Percentiles rank a stretch among this genome's conserved stretches.
These are phyloP conservation scores for Colletotrichum sp. DNA, from an alignment of 2,329 filamentous ascomycete species.

Conservation along the genomic window DNA sequence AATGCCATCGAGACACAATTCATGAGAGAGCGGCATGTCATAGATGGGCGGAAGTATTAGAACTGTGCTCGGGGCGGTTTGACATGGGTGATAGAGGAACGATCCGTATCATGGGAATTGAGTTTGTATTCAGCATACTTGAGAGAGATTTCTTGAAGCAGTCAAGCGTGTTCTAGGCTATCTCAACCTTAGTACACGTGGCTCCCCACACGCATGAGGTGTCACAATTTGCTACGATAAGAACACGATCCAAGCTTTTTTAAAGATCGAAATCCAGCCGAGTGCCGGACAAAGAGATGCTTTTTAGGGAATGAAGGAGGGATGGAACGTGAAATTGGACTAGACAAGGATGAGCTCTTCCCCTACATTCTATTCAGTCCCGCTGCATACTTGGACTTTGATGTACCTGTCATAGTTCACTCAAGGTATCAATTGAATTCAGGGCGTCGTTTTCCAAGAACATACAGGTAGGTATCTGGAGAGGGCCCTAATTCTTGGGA, in stretches of 20 bases:
- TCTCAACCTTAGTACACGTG: not conserved
- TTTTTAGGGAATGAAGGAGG: not conserved
- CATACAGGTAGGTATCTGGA: not conserved
- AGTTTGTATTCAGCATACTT: not conserved
- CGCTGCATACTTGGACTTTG: not conserved
- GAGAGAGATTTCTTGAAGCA: not conserved
- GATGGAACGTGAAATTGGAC: not conserved
- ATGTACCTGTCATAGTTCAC: not conserved
- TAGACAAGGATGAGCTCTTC: not conserved
- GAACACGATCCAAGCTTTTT: not conserved
- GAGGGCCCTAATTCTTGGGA: not conserved
- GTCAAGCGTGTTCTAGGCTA: not conserved
- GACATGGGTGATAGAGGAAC: too few species aligned
- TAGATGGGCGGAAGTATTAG: too few species aligned
- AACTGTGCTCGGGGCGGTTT: too few species aligned
- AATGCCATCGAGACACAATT: not conserved
- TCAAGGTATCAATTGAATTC: not conserved
- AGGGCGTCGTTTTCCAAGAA: not conserved
- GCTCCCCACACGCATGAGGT: not conserved
- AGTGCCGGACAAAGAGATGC: not conserved
- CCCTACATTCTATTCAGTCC: not conserved
- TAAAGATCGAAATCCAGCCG: not conserved
- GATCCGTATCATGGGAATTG: not conserved
- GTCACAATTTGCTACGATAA: not conserved
- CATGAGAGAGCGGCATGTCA: not conserved